phyloP scores from a whole-genome alignment of 1,284 basidiomycete genomes.

The Trichosporon sp. region DNA sequence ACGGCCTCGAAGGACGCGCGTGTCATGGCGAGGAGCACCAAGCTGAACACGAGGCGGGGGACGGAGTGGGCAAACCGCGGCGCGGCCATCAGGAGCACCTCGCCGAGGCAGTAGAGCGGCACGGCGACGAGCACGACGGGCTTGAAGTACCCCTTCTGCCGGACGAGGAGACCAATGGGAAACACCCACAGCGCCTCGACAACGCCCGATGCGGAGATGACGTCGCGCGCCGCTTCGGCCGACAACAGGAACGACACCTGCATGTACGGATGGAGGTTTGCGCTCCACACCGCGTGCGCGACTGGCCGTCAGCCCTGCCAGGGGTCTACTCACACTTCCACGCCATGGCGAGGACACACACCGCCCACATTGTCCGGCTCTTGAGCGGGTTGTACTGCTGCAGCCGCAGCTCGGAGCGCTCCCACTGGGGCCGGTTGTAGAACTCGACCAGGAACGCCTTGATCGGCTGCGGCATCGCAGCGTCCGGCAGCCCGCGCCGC shows the following conservation, averaged over 20 bases:
- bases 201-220: conserved; percentile 46
- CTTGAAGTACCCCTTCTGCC: conserved; percentile 45
- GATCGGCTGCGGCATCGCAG: conserved; percentile 42
- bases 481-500: conserved; percentile 42
- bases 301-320: conserved; percentile 34
- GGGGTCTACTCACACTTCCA: conserved; percentile 43
- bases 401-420: background rate
- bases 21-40: conserved; percentile 49
- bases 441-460: background rate
- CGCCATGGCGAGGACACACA: conserved; percentile 43
- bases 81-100: conserved; percentile 49
- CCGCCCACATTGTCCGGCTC: conserved; percentile 18
- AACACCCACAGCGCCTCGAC: conserved; percentile 43
- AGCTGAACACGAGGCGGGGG: conserved; percentile 37
- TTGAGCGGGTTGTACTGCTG: background rate
- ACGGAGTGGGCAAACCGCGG: conserved; percentile 34
- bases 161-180: conserved; percentile 41
- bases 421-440: background rate
- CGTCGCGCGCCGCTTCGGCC: conserved; percentile 45
- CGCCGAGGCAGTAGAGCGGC: conserved; percentile 45
- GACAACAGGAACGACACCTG: conserved; percentile 46
- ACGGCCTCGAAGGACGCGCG: conserved; percentile 47
- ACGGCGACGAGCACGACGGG: conserved; percentile 40
- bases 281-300: conserved; percentile 40
- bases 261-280: conserved; percentile 45